These are phyloP conservation scores for Pseudogymnoascus verrucosus DNA, from an alignment of 2,329 filamentous ascomycete species.

Conservation along the genomic window DNA sequence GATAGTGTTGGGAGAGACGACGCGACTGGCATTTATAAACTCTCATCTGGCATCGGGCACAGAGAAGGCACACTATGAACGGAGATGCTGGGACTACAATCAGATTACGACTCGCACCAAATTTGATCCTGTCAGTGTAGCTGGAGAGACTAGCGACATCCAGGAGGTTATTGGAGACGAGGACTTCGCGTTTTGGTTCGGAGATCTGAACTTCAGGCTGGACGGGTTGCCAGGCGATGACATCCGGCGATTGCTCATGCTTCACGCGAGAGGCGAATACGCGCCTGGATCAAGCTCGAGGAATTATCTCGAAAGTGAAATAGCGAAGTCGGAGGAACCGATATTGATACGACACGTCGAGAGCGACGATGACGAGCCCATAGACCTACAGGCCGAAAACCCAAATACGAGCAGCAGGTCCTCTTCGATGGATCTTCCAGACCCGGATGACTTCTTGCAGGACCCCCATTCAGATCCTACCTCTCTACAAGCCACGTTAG, in stretches of 20 bases:
- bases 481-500: constrained; percentile 79
- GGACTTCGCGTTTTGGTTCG: constrained; percentile 93
- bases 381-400: constrained; percentile 23
- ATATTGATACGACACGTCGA: constrained; percentile 37
- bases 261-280: constrained; percentile 77
- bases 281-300: constrained; percentile 40
- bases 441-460: constrained; percentile 58
- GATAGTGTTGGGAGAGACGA: constrained; percentile 81
- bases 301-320: constrained; percentile 27
- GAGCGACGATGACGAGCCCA: constrained; percentile 38
- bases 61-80: constrained; percentile 67
- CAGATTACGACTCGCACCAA: constrained; percentile 70
- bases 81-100: constrained; percentile 80
- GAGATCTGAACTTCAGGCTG: constrained; percentile 89
- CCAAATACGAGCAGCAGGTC: constrained; percentile 21
- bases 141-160: constrained; percentile 58
- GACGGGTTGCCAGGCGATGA: constrained; percentile 85
- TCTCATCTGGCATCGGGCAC: constrained; percentile 83
- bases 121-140: constrained; percentile 65
- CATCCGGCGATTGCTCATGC: constrained; percentile 71
- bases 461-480: constrained; percentile 70
- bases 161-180: constrained; percentile 72
- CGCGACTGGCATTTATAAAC: constrained; percentile 82
- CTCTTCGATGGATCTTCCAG: constrained; percentile 40
- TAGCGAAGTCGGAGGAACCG: constrained; percentile 39